phyloP scores from a whole-genome alignment of 2,329 filamentous ascomycete species.

The Verticillium isaacii region DNA sequence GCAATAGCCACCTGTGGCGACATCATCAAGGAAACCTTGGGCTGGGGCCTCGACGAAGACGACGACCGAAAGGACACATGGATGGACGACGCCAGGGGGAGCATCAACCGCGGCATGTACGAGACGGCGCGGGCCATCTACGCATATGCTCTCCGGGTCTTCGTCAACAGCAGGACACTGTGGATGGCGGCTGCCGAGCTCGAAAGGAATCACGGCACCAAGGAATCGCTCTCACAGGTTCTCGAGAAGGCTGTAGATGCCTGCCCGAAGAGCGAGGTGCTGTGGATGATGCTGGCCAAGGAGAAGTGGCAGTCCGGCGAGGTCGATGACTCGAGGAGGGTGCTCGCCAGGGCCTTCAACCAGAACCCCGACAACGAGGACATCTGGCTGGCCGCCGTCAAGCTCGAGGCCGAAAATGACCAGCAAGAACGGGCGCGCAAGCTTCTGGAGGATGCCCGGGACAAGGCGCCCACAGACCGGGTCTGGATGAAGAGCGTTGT shows the following conservation, averaged over 20 bases:
- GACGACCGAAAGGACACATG: conserved; percentile 95
- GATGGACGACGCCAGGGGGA: conserved; percentile 86
- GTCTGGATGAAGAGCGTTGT: conserved; percentile 97
- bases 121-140: conserved; percentile 93
- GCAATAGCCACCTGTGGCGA: conserved; percentile 80
- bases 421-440: conserved; percentile 77
- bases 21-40: conserved; percentile 88
- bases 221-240: conserved; percentile 76
- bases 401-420: conserved; percentile 87
- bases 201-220: conserved; percentile 82
- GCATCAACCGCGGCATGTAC: conserved; percentile 76
- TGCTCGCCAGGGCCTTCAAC: conserved; percentile 85
- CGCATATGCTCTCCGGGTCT: conserved; percentile 83
- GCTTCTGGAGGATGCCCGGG: conserved; percentile 75
- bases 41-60: conserved; percentile 90
- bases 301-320: conserved; percentile 91
- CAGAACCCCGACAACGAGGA: conserved; percentile 97
- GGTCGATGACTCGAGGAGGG: conserved; percentile 78
- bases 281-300: conserved; percentile 95
- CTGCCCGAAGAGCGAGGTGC: conserved; percentile 81
- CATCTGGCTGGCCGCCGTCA: conserved; percentile 95
- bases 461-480: conserved; percentile 88
- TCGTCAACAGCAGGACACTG: conserved; percentile 79
- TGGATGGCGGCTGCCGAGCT: conserved; percentile 91
- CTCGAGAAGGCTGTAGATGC: conserved; percentile 92